phyloP scores from a whole-genome alignment of 2,329 filamentous ascomycete genomes.

The Phoma herbarum region DNA sequence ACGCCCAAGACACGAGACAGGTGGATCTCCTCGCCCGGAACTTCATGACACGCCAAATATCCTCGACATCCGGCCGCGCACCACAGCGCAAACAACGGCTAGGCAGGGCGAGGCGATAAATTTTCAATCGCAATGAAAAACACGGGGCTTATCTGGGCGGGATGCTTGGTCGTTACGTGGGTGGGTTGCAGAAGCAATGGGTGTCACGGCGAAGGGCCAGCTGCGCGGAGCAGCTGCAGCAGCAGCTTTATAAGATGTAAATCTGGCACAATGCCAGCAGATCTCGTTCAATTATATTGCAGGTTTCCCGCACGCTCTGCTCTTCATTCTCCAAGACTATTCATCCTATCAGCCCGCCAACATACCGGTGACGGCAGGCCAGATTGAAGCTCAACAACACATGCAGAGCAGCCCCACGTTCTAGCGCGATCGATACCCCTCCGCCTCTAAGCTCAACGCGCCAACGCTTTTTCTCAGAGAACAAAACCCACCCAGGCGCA shows the following conservation, averaged over 20 bases:
- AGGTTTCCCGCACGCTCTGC: slow-evolving; percentile 9
- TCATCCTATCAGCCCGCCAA: slow-evolving; percentile 1
- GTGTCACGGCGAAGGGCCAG: slow-evolving; percentile 23
- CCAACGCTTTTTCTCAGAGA: slow-evolving; percentile 30
- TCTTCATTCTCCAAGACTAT: not conserved
- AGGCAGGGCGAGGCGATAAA: slow-evolving; percentile 32
- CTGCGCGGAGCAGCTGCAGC: slow-evolving; percentile 5
- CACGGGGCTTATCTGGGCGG: slow-evolving; percentile 41
- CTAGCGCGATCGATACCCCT: slow-evolving; percentile 36
- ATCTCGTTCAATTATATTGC: slow-evolving; percentile 12
- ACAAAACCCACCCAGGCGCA: slow-evolving; percentile 36
- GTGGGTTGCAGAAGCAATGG: slow-evolving; percentile 27
- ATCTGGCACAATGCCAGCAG: slow-evolving; percentile 13
- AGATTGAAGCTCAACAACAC: slow-evolving; percentile 17
- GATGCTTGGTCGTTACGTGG: slow-evolving; percentile 34
- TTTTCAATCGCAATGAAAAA: slow-evolving; percentile 39
- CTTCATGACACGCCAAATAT: slow-evolving; percentile 26
- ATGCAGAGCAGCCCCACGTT: slow-evolving; percentile 33
- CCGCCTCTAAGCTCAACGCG: slow-evolving; percentile 31
- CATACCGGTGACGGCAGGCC: slow-evolving; percentile 8
- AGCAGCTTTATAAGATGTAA: slow-evolving; percentile 11
- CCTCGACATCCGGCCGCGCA: slow-evolving; percentile 36
- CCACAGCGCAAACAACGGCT: slow-evolving; percentile 22
- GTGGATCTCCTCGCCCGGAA: slow-evolving; percentile 26
- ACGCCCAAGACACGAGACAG: slow-evolving; percentile 27